phyloP scores from a whole-genome alignment of 352 stramenopile genomes.

The Globisporangium cylindrosporum region DNA sequence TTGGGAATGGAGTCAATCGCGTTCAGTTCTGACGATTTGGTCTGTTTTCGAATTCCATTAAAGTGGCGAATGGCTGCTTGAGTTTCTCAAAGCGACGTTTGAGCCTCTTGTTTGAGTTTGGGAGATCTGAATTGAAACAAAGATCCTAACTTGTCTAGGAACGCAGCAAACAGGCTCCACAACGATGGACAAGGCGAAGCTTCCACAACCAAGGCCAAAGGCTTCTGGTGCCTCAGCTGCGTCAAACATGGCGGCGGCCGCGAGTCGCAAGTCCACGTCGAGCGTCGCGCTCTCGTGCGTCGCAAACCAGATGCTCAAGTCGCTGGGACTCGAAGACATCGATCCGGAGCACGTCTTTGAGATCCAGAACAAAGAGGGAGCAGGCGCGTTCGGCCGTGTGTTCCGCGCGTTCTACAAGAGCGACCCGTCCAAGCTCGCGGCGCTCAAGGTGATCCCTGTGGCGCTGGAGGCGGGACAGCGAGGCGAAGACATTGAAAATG shows the following conservation, averaged over 20 bases:
- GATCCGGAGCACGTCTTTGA: slow-evolving; percentile 73
- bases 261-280: neutral
- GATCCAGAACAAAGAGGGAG: slow-evolving; percentile 69
- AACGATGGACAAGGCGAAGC: neutral
- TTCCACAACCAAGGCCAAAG: neutral
- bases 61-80: no score
- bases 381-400: slow-evolving; percentile 63
- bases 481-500: slow-evolving; percentile 68
- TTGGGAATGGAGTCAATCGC: neutral
- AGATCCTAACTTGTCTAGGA: neutral
- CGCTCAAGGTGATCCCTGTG: slow-evolving; percentile 76
- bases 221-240: neutral
- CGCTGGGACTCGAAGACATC: slow-evolving; percentile 53
- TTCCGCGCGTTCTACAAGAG: slow-evolving; percentile 58
- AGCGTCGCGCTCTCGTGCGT: slow-evolving; percentile 8
- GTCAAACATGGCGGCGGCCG: neutral
- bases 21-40: neutral
- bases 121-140: neutral
- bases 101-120: no score
- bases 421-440: slow-evolving; percentile 37
- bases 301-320: slow-evolving; percentile 35
- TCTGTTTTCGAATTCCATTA: neutral
- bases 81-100: no score
- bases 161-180: neutral
- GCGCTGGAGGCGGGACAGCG: slow-evolving; percentile 57